Base-by-base conservation (phyloP, 2,329 filamentous ascomycete genomes). In the Colletotrichum liaoningense region DNA sequence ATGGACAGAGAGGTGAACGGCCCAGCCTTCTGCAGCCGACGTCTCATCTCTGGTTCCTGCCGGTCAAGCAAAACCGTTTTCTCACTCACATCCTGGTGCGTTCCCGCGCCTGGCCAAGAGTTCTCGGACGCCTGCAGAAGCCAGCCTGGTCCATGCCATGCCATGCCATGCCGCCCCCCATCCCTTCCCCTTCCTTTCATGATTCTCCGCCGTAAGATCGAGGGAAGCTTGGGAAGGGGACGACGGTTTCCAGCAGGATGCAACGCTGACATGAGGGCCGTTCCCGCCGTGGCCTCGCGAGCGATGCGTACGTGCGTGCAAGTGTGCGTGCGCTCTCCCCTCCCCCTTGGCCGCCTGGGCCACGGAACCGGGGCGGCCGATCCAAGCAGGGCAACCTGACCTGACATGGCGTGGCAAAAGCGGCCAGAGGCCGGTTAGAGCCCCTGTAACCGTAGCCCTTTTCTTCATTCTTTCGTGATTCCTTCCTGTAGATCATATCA, bases 1-100 rank as follows among this genome's bases (percentile, higher is more conserved):
- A 52, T 52, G 19, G 42, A 22, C 42, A 49, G 33, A 19, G 19
- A 49, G 2, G 19, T 22, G 42, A 49, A 22, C 42, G 8, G 42
- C 42, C 42, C 42, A 49, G 42, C 42, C 19, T 22, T 49, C 16
- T 49, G 42, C 42, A 49, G 16, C 38, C 49, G 35, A 66, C 28
- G 67, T 69, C 63, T 66, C 67, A 69, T 57, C 62, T 56, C 54
- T 56, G 11, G 54, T n/a, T n/a, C 54, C 42, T 30, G n/a, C 63
- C 54, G 54, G 28, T 35, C 60, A 30, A 30, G 35, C 38, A 19
- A 52, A 66, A 28, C 62, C 52, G 60, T 30, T 63, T 54, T 28
- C 33, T 30, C n/a, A 4, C 26, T 26, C 12, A 62, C 54, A 30
- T 26, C 38, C 58, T 42, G 24, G 38, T 38, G 30, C 49, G n/a